Conservation (phyloP, 768 basidiomycete species). For the Ramaria sp. region DNA sequence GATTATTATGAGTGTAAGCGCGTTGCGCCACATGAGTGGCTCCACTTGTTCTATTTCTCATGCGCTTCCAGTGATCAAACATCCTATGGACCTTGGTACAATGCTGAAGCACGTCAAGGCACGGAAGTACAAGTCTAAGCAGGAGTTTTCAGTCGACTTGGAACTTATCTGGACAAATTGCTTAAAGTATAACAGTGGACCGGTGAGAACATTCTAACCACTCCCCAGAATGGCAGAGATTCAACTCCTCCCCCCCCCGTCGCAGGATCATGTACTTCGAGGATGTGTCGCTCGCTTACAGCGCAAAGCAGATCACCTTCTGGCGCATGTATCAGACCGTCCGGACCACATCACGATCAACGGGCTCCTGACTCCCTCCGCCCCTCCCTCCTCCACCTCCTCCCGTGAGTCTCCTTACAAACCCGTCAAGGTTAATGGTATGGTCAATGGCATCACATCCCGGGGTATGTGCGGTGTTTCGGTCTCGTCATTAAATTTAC, state of each 20-base stretch:
- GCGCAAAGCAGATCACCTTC: slow-evolving; percentile 73
- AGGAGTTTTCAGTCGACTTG: slow-evolving; percentile 87
- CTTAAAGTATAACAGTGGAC: slow-evolving; percentile 80
- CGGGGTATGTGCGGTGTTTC: background rate
- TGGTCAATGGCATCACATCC: background rate
- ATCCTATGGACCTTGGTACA: slow-evolving; percentile 92
- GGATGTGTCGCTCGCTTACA: slow-evolving; percentile 71
- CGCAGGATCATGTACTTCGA: slow-evolving; percentile 80
- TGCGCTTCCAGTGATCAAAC: slow-evolving; percentile 65
- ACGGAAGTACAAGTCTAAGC: slow-evolving; percentile 87
- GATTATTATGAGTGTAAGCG: slow-evolving; percentile 85
- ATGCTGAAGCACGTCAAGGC: slow-evolving; percentile 91
- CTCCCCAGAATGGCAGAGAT: background rate
- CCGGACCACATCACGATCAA: slow-evolving; percentile 46
- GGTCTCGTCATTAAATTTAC: background rate
- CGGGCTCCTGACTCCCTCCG: slow-evolving; percentile 53
- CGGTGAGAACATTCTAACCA: slow-evolving; percentile 43
- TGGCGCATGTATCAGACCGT: slow-evolving; percentile 83
- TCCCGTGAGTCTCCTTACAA: slow-evolving; percentile 3
- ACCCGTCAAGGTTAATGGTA: slow-evolving; percentile 3
- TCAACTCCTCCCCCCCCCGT: slow-evolving; percentile 2
- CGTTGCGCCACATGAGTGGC: background rate
- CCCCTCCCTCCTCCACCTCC: slow-evolving; percentile 18
- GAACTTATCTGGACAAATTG: slow-evolving; percentile 98
- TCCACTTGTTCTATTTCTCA: background rate